These are phyloP conservation scores for Phytophthora fragariaefolia DNA, from an alignment of 352 stramenopile species.

Conservation along the genomic window DNA sequence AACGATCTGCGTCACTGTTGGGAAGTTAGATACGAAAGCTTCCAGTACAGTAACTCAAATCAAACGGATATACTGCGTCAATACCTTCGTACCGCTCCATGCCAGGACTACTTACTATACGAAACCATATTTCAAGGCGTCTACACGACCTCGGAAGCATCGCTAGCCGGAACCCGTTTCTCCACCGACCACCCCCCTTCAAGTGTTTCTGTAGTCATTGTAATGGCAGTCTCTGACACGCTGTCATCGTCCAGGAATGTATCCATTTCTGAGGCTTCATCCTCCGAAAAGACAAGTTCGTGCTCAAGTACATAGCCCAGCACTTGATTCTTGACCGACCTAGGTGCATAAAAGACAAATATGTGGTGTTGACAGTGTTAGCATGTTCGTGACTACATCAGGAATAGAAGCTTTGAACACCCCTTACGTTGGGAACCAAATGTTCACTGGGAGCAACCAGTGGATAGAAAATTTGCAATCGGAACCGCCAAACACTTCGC, in stretches of 20 bases:
- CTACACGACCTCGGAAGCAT: conserved; percentile 63
- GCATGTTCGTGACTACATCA: not conserved
- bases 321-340: conserved; percentile 83
- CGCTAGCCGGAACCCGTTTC: conserved; percentile 67
- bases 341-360: conserved; percentile 27
- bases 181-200: conserved; percentile 88
- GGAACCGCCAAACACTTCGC: conserved; percentile 82
- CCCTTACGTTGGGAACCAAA: conserved; percentile 87
- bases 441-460: conserved; percentile 87
- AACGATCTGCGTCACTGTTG: not conserved
- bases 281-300: conserved; percentile 65
- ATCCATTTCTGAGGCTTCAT: conserved; percentile 80
- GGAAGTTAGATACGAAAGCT: conserved; percentile 11
- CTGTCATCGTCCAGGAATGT: conserved; percentile 70
- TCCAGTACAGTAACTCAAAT: conserved; percentile 3
- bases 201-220: conserved; percentile 74
- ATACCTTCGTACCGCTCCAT: conserved; percentile 6
- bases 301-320: conserved; percentile 87
- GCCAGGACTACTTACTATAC: conserved; percentile 35
- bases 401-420: not conserved
- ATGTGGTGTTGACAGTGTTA: conserved; percentile 4
- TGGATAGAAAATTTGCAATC: conserved; percentile 66
- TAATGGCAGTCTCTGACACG: conserved; percentile 35
- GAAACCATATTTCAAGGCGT: conserved; percentile 18
- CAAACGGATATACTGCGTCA: not conserved